Percentiles rank a stretch among this genome's conserved stretches.
Conservation (phyloP, 352 stramenopile genomes). For the Halophytophthora polymorphica region DNA sequence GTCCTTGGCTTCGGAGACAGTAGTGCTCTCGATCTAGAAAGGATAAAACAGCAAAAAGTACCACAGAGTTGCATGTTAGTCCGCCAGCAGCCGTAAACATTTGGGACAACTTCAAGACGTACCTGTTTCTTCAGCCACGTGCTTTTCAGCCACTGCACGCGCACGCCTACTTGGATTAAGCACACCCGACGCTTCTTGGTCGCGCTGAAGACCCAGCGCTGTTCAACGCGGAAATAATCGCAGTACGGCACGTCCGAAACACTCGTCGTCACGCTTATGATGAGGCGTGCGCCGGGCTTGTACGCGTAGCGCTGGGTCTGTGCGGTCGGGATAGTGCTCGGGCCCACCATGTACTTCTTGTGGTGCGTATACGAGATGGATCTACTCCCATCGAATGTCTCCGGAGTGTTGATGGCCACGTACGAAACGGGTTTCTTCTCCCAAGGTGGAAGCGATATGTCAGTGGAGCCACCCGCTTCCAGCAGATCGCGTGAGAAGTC, state of each 20-base stretch:
- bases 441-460: conserved; percentile 56
- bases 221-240: conserved; percentile 86
- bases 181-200: conserved; percentile 37
- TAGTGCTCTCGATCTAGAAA: conserved; percentile 72
- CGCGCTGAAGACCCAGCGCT: conserved; percentile 79
- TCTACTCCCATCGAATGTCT: conserved; percentile 62
- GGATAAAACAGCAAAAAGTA: background rate
- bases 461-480: conserved; percentile 47
- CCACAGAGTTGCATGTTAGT: background rate
- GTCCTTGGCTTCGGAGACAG: conserved; percentile 69
- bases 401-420: conserved; percentile 48
- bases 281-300: conserved; percentile 34
- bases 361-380: conserved; percentile 71
- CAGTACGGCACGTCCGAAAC: conserved; percentile 82
- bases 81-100: background rate
- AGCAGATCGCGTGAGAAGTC: conserved; percentile 49
- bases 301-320: conserved; percentile 73
- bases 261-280: conserved; percentile 69
- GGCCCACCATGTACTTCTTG: conserved; percentile 88
- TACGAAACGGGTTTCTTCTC: conserved; percentile 37
- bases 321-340: conserved; percentile 68
- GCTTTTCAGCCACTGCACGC: conserved; percentile 75
- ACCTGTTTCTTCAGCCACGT: conserved; percentile 89
- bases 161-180: conserved; percentile 60
- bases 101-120: background rate